Conservation (phyloP, 345 rosid species). For the Streptanthus diversifolius region DNA sequence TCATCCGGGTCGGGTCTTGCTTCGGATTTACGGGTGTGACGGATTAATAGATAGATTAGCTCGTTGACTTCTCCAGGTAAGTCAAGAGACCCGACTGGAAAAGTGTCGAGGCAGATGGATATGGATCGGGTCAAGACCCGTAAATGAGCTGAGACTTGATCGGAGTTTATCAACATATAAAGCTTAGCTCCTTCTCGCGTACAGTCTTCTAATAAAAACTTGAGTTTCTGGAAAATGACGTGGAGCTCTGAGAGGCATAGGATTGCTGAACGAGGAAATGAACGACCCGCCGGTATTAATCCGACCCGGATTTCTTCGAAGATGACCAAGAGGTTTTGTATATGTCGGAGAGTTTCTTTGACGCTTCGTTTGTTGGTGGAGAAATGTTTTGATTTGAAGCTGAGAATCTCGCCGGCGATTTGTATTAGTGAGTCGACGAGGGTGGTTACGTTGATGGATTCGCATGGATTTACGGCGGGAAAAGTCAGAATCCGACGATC, state of each 20-base stretch:
- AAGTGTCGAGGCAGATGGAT: slow-evolving; percentile 53
- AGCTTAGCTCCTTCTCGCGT: slow-evolving; percentile 52
- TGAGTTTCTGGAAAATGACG: slow-evolving; percentile 56
- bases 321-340: slow-evolving; percentile 43
- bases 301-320: slow-evolving; percentile 48
- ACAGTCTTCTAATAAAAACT: slow-evolving; percentile 58
- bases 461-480: slow-evolving; percentile 65
- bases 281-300: not conserved
- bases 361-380: slow-evolving; percentile 48
- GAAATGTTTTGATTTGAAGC: slow-evolving; percentile 41
- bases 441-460: slow-evolving; percentile 39
- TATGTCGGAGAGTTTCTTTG: slow-evolving; percentile 45
- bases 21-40: slow-evolving; percentile 51
- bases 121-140: slow-evolving; percentile 45
- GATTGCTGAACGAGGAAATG: slow-evolving; percentile 32
- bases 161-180: slow-evolving; percentile 60
- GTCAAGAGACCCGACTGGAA: slow-evolving; percentile 43
- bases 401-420: slow-evolving; percentile 40
- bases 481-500: slow-evolving; percentile 59
- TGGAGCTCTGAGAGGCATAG: slow-evolving; percentile 70
- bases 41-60: slow-evolving; percentile 40
- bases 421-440: slow-evolving; percentile 52
- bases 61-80: slow-evolving; percentile 54
- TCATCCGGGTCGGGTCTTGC: slow-evolving; percentile 48
- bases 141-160: slow-evolving; percentile 49